phyloP scores from a whole-genome alignment of 1,284 basidiomycete species.

The Moesziomyces globuligerus region DNA sequence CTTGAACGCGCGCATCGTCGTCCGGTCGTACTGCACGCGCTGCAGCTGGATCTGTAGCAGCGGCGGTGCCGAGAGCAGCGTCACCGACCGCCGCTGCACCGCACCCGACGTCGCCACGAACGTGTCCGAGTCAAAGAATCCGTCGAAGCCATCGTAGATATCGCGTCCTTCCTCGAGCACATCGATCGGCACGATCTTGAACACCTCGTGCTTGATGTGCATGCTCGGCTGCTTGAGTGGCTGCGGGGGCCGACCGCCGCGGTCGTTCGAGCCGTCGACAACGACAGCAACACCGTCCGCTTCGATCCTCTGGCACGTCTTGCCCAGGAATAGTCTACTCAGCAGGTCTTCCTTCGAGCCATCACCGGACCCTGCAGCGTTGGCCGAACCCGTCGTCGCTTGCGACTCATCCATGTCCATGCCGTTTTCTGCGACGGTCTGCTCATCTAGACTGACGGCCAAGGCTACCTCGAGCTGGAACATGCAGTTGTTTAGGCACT shows the following conservation, averaged over 20 bases:
- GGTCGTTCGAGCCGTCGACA: constrained; percentile 2
- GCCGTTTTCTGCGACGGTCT: not conserved
- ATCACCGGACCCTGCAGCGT: not conserved
- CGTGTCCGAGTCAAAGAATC: constrained; percentile 84
- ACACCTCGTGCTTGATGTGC: constrained; percentile 87
- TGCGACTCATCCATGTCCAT: constrained; percentile 39
- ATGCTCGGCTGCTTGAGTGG: constrained; percentile 67
- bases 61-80: constrained; percentile 85
- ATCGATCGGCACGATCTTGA: constrained; percentile 92
- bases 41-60: constrained; percentile 92
- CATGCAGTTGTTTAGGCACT: constrained; percentile 99
- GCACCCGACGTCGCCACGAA: constrained; percentile 84
- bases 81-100: constrained; percentile 86
- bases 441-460: constrained; percentile 68
- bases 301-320: constrained; percentile 58
- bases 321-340: constrained; percentile 55
- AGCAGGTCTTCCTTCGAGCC: constrained; percentile 28
- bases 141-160: constrained; percentile 90
- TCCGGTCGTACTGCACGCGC: constrained; percentile 96
- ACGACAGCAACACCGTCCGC: constrained; percentile 9
- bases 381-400: not conserved
- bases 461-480: constrained; percentile 96
- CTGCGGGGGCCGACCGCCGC: constrained; percentile 17
- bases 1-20: constrained; percentile 88
- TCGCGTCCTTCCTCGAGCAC: constrained; percentile 85